phyloP scores from a whole-genome alignment of 2,329 filamentous ascomycete genomes.

The Colletotrichum lini region DNA sequence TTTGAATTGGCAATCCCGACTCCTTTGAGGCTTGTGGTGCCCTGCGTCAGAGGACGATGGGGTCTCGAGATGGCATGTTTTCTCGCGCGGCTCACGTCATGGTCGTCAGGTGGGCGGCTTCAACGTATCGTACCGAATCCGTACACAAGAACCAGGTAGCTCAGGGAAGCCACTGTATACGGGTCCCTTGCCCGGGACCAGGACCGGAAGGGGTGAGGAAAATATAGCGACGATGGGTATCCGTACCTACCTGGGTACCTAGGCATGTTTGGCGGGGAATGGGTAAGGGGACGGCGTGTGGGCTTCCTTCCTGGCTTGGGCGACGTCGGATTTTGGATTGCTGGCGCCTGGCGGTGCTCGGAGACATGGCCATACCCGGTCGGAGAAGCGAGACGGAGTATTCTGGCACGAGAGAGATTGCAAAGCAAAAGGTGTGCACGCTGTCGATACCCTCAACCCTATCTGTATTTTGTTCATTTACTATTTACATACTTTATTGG shows the following conservation, averaged over 20 bases:
- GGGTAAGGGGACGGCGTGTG: background rate
- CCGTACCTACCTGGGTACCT: background rate
- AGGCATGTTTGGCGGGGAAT: conserved; percentile 28
- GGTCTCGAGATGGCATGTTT: conserved; percentile 31
- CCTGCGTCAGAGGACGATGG: conserved; percentile 16
- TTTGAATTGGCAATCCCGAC: background rate
- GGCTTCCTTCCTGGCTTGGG: background rate
- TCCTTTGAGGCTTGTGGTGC: background rate
- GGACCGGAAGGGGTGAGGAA: background rate
- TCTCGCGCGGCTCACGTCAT: conserved; percentile 39
- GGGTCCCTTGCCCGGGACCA: conserved; percentile 3
- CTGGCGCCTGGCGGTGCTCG: too few species aligned
- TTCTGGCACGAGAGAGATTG: too few species aligned
- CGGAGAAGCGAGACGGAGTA: conserved; percentile 7
- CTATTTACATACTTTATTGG: too few species aligned
- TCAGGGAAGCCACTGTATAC: conserved; percentile 11
- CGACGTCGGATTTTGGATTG: conserved; percentile 5
- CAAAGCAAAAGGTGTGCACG: too few species aligned
- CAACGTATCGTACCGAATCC: background rate
- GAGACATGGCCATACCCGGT: background rate
- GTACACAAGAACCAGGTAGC: background rate
- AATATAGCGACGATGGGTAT: conserved; percentile 5
- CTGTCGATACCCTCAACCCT: too few species aligned
- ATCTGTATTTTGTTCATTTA: too few species aligned
- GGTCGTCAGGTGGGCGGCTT: conserved; percentile 9